Evolutionary conservation across 208 protist species (phyloP), one percentile per base, ranked within the genome.

Genomic region (Crithidia thermophila): DNA sequence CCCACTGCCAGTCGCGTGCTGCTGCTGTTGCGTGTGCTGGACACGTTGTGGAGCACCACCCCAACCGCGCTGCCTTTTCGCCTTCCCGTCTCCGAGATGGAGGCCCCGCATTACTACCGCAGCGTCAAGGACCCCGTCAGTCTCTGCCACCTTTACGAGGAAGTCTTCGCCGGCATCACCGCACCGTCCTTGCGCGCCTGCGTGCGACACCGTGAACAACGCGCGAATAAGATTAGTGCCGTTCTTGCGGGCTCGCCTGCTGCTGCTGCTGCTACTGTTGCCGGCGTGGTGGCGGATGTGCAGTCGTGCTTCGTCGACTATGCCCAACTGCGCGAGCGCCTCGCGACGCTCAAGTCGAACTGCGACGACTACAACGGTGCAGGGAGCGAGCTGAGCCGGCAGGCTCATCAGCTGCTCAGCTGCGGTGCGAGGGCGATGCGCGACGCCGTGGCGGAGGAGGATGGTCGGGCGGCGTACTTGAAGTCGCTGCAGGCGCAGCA

Each of bases 101-200:
- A 91, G 73, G 88, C 85, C 18, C 82, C 85, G 31, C 31, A 77
- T 42, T 94, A 94, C 69, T 83, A 91, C 72, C 70, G 75, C 30
- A 75, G 73, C 31, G 63, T 87, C 33, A 79, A 77, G 34, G 75
- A 81, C 25, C 81, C 84, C 1, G 72, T 90, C 11, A 84, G 74
- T 20, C 67, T 94, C 14, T 66, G 75, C 25, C 65, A 64, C 13
- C 58, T 94, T n/a, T 91, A 90, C 67, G 76, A 60, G 27, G 79
- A 82, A n/a, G 65, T 87, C n/a, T 72, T 82, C 21, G 42, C 33
- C 20, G 77, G 74, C 14, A 52, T 75, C 16, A 59, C 72, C 4
- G 62, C 53, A 1, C 23, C 69, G 18, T 31, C 46, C n/a, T 30
- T 70, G 14, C 63, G 36, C 39, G 7, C 34, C 2, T 50, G 50